Base-by-base conservation (phyloP, 345 rosid genomes). In the Rhodomyrtus tomentosa region DNA sequence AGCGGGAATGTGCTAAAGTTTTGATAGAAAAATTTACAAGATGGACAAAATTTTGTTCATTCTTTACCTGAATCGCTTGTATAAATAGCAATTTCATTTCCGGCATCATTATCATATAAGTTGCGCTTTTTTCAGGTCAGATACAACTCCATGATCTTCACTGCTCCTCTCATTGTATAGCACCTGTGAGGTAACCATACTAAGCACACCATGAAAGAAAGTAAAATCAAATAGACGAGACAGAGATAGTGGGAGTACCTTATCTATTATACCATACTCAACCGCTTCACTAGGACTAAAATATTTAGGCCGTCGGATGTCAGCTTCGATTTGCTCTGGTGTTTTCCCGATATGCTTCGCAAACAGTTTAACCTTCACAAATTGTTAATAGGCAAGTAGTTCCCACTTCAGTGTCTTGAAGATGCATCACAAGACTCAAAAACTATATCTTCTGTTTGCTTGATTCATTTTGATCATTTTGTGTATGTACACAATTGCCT, bases 221-320 rank as follows among this genome's bases (percentile, higher is more conserved):
- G 79, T 25, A 68, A 18, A 68, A 18, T 36, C 79, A 68, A 68
- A 45, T 68, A 36, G 45, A 86, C 83, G 7, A 4, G 15, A 45
- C 10, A 9, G 7, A 4, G 15, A 45, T 11, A 9, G 79, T 36
- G 45, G 79, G 21, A 50, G 86, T 81, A 94, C 98, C 98, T 94
- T 94, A 89, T 95, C 99, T 82, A 96, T 94, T 92, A 95, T 91
- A 86, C 98, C 98, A 74, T 95, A 95, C 90, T 94, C 98, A 90
- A 97, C 93, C 40, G 92, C 96, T 86, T 94, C 96, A 32, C 91
- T 86, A 29, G 96, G 95, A 85, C 88, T 91, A 83, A 92, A 97
- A 85, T 95, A 97, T 91, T 97, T 94, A 6, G 99, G 98, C 24
- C 95, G 93, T 84, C 91, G 90, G 86, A 91, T 92, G 87, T 94